Base-by-base conservation (phyloP, 2,329 filamentous ascomycete species). In the Microsporum ferrugineum region DNA sequence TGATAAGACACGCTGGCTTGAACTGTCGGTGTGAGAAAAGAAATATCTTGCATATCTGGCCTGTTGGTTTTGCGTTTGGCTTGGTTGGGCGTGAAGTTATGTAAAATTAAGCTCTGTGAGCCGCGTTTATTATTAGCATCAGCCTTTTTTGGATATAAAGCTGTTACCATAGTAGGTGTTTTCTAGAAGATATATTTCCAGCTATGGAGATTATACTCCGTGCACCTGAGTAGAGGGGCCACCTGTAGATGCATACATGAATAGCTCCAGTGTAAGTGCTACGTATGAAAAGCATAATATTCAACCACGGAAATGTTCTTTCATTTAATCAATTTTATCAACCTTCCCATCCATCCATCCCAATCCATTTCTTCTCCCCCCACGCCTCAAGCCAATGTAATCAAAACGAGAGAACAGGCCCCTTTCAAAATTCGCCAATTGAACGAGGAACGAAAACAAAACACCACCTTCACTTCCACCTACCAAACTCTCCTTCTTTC, bases 21-120 rank as follows among this genome's bases (percentile, higher is more conserved):
- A 55, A 55, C 51, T 55, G 51, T 55, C 51, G 51, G 51, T 55
- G 51, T 31, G 45, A 8, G 27, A 51, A 51, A 51, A 55, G 51
- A 36, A 55, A 55, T 36, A 36, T 43, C 39, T 5, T 43, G 39
- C 39, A 43, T 43, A 43, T 43, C 39, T 43, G 39, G 39, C 51
- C 51, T 8, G 14, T 6, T 34, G 31, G 2, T 17, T 10, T 34
- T n/a, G 12, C 39, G 31, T 38, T 38, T 34, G 51, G 23, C 36
- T 29, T 5, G 45, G 23, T 51, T 51, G 51, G 51, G 51, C 29
- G 51, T 34, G 51, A 33, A 34, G 29, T 23, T 23, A 23, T 23
- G 14, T 34, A n/a, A 55, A 55, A 29, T 14, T 55, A 43, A 43
- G 39, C 31, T 31, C 5, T 34, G 8, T 10, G 45, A 55, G 51